Conservation (phyloP, 2,329 filamentous ascomycete genomes). For the Corinectria fuckeliana region DNA sequence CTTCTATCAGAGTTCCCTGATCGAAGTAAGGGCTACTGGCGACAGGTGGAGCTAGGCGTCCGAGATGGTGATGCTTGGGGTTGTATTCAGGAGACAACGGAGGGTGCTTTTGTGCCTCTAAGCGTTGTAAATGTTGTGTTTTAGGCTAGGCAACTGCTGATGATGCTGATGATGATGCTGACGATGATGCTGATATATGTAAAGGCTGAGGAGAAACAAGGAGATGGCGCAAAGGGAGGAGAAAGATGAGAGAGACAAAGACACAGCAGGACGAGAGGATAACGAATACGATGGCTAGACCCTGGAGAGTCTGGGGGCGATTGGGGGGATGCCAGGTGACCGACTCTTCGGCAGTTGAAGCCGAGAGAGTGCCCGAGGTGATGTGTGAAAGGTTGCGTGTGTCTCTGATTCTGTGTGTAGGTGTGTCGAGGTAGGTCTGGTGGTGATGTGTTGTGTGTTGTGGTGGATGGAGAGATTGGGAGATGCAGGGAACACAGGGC, state of each 20-base stretch:
- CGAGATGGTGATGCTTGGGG: neutral
- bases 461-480: neutral
- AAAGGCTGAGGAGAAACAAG: neutral
- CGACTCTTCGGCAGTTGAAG: neutral
- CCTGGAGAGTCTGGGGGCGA: neutral
- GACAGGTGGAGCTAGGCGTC: neutral
- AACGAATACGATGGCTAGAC: too few relatives aligned
- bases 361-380: neutral
- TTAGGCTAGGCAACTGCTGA: too few relatives aligned
- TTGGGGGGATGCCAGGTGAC: neutral
- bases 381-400: neutral
- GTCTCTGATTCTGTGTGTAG: neutral
- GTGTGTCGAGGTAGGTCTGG: neutral
- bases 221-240: neutral
- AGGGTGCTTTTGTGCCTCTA: neutral
- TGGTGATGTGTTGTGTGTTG: neutral
- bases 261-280: neutral
- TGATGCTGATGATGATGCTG: too few relatives aligned
- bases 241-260: neutral
- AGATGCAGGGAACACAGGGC: neutral
- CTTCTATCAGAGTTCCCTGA: neutral
- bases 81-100: neutral
- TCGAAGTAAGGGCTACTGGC: too few relatives aligned
- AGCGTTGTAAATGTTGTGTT: too few relatives aligned
- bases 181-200: neutral